Base-by-base conservation (phyloP, 1,139 yeast genomes). In the Saccharomyces uvarum region DNA sequence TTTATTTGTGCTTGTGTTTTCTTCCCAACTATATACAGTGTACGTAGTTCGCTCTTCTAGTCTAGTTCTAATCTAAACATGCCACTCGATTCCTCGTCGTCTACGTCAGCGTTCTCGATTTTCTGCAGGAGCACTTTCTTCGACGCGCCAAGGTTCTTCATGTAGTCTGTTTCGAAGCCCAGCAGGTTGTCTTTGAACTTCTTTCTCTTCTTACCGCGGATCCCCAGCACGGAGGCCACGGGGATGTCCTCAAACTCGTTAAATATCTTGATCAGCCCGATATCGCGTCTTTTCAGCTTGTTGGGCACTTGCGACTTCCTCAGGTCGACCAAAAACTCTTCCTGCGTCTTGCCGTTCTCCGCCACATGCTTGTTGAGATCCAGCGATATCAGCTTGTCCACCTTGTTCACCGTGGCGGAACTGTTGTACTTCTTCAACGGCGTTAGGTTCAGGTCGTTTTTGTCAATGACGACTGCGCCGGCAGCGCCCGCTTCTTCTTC, bases 141-240 rank as follows among this genome's bases (percentile, higher is more conserved):
- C 2, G 65, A 62, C 3, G 61, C 58, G 44, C 59, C 60, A 46
- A 69, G 60, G 27, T 57, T 56, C 33, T 59, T 59, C 42, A 68
- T 49, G 56, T 59, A 67, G 53, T 66, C 70, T 3, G 72, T 69
- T 56, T 70, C 72, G 54, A 65, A 68, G 2, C 71, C 72, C 16
- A 68, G 54, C 21, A 66, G 59, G 7, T 61, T 62, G 51, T 69
- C 72, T 31, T 59, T 62, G 55, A 61, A 68, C 58, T 63, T 68
- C 61, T 63, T 67, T 47, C 71, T 61, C 53, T 68, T 70, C 56
- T 69, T 68, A 48, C 72, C 72, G 49, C 72, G 65, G 28, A 69
- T 64, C 14, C 73, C 73, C 14, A 68, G 62, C 5, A 67, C 64
- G 4, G 69, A 64, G 1, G 71, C 72, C 63, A 69, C 61, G 4